A percentile compares a stretch with the other conserved stretches of the same genome.
These are phyloP conservation scores for Psilocybe azurescens DNA, from an alignment of 768 basidiomycete species.

Conservation along the genomic window DNA sequence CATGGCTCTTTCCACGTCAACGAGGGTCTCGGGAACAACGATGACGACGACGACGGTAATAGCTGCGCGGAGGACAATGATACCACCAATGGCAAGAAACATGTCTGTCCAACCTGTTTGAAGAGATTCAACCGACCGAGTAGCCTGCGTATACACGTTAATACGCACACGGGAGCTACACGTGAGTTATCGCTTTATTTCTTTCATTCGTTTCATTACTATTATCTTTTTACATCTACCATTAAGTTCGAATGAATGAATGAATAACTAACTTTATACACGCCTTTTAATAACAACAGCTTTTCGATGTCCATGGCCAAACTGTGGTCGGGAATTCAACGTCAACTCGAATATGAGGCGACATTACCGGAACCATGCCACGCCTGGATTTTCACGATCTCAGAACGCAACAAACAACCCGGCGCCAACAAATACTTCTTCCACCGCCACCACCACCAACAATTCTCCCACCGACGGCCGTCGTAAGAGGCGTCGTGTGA, in stretches of 20 bases:
- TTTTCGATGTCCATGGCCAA: conserved; percentile 75
- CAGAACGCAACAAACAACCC: not conserved
- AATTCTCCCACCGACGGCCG: conserved; percentile 26
- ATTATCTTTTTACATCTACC: not conserved
- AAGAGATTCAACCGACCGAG: conserved; percentile 76
- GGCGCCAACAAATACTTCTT: not conserved
- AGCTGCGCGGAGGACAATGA: conserved; percentile 10
- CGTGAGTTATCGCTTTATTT: conserved; percentile 46
- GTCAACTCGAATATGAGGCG: conserved; percentile 88
- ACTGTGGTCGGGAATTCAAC: conserved; percentile 79
- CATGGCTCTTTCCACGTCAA: not conserved
- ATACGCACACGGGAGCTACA: conserved; percentile 72
- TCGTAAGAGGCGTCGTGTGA: conserved; percentile 31
- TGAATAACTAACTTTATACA: not conserved
- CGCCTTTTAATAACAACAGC: conserved; percentile 43
- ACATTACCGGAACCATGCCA: conserved; percentile 72
- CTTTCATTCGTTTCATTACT: conserved; percentile 5
- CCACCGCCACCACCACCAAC: conserved; percentile 7
- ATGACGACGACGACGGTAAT: conserved; percentile 26
- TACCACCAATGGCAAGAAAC: conserved; percentile 44
- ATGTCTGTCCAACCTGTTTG: conserved; percentile 56
- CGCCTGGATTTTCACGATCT: conserved; percentile 35
- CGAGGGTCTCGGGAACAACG: conserved; percentile 16
- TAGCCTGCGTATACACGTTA: conserved; percentile 67
- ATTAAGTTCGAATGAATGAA: not conserved